These are phyloP conservation scores for Pseudofabraea citricarpa DNA, from an alignment of 2,329 filamentous ascomycete species.

Conservation along the genomic window DNA sequence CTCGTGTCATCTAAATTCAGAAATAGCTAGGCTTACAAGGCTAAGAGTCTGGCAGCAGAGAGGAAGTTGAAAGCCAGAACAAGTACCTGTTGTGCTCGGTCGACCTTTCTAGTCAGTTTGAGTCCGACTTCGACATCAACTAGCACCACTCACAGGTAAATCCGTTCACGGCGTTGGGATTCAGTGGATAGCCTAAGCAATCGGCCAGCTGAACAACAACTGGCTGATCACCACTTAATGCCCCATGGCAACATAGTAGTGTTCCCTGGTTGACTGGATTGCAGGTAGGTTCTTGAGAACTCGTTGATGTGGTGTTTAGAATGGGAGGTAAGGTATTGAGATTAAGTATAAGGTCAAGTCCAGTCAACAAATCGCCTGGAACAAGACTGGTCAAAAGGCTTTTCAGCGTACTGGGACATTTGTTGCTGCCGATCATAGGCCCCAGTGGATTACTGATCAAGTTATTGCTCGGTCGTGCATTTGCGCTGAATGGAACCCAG, in stretches of 20 bases:
- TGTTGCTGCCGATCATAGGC: neutral
- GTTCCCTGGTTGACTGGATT: slow-evolving; percentile 10
- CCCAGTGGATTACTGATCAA: too few relatives aligned
- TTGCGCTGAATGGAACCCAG: too few relatives aligned
- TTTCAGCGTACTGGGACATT: neutral
- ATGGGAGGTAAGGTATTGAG: slow-evolving; percentile 8
- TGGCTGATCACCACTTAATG: slow-evolving; percentile 13
- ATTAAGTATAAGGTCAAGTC: slow-evolving; percentile 1
- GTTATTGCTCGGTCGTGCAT: too few relatives aligned
- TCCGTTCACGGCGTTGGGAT: slow-evolving; percentile 14
- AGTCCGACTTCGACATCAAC: neutral
- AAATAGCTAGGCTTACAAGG: neutral
- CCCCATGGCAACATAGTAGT: slow-evolving; percentile 11
- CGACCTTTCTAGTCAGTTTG: neutral
- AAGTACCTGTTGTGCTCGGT: neutral
- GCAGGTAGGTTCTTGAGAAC: slow-evolving; percentile 5
- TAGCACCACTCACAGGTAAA: neutral
- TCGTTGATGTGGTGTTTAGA: slow-evolving; percentile 8
- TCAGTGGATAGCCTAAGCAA: slow-evolving; percentile 9
- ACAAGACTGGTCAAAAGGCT: slow-evolving; percentile 4
- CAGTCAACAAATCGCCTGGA: neutral
- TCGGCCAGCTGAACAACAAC: slow-evolving; percentile 11
- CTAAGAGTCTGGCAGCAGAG: neutral
- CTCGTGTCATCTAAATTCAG: neutral
- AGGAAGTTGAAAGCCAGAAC: neutral